Evolutionary conservation across 2,329 filamentous ascomycete genomes (phyloP).

Genomic region (Cladosporium sp.): DNA sequence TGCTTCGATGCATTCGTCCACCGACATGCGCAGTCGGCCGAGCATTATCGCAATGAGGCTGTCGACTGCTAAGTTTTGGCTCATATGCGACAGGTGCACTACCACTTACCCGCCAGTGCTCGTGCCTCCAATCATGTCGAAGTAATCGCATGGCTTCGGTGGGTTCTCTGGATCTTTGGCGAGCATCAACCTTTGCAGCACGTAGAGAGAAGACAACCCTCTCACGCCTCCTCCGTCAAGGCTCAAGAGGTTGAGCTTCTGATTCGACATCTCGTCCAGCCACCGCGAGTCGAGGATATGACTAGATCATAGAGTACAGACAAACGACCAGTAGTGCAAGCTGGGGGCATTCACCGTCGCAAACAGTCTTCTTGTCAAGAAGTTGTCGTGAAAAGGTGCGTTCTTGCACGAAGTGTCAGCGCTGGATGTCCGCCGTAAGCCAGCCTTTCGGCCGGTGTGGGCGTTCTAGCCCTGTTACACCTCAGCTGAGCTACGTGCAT

Average conservation of each 20-base stretch:
- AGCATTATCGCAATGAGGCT: slow-evolving; percentile 47
- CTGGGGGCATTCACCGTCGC: too few relatives aligned
- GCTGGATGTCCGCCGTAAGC: too few relatives aligned
- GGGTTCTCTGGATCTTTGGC: background rate
- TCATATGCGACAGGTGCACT: background rate
- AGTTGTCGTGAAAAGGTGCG: too few relatives aligned
- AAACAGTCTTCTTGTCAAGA: too few relatives aligned
- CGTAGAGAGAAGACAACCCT: slow-evolving; percentile 47
- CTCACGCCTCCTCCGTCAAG: slow-evolving; percentile 47
- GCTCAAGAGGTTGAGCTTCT: background rate
- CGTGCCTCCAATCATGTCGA: slow-evolving; percentile 51
- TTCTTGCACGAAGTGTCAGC: too few relatives aligned
- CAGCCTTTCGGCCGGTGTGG: too few relatives aligned
- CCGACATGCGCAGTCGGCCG: slow-evolving; percentile 46
- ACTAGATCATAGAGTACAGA: too few relatives aligned
- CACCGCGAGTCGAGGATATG: too few relatives aligned
- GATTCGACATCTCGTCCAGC: background rate
- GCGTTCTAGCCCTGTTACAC: too few relatives aligned
- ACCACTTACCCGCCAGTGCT: slow-evolving; percentile 44
- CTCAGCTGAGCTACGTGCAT: too few relatives aligned
- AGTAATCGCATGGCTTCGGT: slow-evolving; percentile 48
- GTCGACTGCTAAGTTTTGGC: background rate
- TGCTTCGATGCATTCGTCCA: slow-evolving; percentile 44
- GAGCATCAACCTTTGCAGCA: slow-evolving; percentile 45
- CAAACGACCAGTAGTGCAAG: too few relatives aligned